Percentiles rank a stretch among this genome's conserved stretches.
These are phyloP conservation scores for Trichoderma arundinaceum DNA, from an alignment of 2,329 filamentous ascomycete genomes.

Conservation along the genomic window DNA sequence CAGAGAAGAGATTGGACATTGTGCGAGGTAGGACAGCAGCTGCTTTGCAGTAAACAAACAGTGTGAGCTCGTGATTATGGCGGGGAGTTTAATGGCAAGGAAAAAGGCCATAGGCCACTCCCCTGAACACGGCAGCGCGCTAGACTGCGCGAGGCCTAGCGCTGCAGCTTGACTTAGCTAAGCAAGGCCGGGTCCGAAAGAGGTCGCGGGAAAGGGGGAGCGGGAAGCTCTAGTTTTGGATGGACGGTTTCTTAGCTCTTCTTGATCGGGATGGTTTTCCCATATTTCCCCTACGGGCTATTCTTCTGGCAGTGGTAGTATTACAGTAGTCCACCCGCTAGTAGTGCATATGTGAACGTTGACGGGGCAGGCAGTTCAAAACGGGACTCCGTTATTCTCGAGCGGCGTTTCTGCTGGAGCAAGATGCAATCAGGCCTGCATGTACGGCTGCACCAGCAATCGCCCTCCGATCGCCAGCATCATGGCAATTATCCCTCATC, in stretches of 20 bases:
- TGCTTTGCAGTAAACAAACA: conserved; percentile 19
- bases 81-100: conserved; percentile 24
- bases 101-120: conserved; percentile 18
- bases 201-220: background rate
- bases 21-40: conserved; percentile 26
- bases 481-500: background rate
- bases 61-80: conserved; percentile 29
- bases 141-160: conserved; percentile 9
- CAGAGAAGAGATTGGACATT: conserved; percentile 67
- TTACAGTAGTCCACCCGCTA: too few relatives aligned
- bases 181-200: background rate
- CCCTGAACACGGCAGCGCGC: conserved; percentile 21
- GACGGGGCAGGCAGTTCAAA: too few relatives aligned
- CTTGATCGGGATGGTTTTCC: too few relatives aligned
- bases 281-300: too few relatives aligned
- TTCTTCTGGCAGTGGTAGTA: too few relatives aligned
- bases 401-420: too few relatives aligned
- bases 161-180: background rate
- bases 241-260: too few relatives aligned
- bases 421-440: too few relatives aligned
- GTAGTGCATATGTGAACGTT: too few relatives aligned
- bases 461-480: background rate
- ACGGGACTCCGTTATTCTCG: too few relatives aligned
- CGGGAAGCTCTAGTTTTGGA: background rate
- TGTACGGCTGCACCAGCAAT: background rate